These are phyloP conservation scores for Heliocybe sulcata DNA, from an alignment of 1,284 basidiomycete species.

Conservation along the genomic window DNA sequence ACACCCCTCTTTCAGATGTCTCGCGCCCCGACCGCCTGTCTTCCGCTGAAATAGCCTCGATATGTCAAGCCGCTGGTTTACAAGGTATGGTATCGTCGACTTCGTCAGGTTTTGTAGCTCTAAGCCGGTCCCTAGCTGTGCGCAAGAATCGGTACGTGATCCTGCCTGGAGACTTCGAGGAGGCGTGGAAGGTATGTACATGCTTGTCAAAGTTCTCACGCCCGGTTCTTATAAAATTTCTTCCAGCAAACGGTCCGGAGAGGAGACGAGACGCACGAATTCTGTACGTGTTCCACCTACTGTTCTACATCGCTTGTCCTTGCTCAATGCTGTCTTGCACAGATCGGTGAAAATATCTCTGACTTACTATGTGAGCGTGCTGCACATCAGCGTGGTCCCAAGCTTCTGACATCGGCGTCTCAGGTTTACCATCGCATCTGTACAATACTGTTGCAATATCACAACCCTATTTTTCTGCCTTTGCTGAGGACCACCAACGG, in stretches of 20 bases:
- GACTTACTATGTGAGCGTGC: slow-evolving; percentile 18
- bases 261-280: slow-evolving; percentile 90
- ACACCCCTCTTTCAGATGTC: background rate
- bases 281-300: slow-evolving; percentile 59
- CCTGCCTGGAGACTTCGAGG: slow-evolving; percentile 35
- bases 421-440: background rate
- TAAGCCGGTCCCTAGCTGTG: slow-evolving; percentile 55
- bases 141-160: slow-evolving; percentile 98
- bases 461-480: slow-evolving; percentile 9
- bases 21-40: slow-evolving; percentile 53
- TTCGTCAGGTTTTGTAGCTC: background rate
- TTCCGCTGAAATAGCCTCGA: slow-evolving; percentile 92
- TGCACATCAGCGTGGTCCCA: background rate
- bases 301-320: background rate
- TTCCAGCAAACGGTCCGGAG: slow-evolving; percentile 9
- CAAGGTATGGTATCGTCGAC: slow-evolving; percentile 58
- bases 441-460: slow-evolving; percentile 2
- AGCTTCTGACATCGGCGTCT: background rate
- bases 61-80: slow-evolving; percentile 95
- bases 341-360: slow-evolving; percentile 40
- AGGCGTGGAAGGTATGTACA: background rate
- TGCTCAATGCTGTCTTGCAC: slow-evolving; percentile 10
- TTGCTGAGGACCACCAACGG: slow-evolving; percentile 2
- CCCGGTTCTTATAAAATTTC: slow-evolving; percentile 21
- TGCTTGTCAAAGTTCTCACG: slow-evolving; percentile 14